Base-by-base conservation (phyloP, 257 asterid species). In the Phtheirospermum japonicum region DNA sequence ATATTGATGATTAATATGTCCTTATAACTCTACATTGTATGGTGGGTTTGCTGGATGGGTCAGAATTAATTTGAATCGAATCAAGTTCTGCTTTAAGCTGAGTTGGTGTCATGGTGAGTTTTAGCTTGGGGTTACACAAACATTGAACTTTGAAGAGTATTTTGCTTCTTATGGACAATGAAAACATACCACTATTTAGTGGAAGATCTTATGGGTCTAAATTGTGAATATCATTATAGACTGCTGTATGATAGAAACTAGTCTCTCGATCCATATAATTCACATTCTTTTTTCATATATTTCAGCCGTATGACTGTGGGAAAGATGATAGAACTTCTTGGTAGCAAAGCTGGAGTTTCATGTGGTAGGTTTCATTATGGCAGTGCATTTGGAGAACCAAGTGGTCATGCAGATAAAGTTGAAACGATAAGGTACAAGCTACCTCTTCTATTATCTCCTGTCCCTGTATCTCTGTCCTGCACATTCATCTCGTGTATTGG, bases 251-350 rank as follows among this genome's bases (percentile, higher is more conserved):
- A 48, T 33, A 51, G 57, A 34, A n/a, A 30, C n/a, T 23, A 50
- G 12, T 57, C 14, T 51, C 30, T 66, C 2, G 5, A 16, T 53
- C 61, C 20, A 13, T 65, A 8, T 71, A 69, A 63, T 59, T 51
- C 26, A 18, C 72, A 66, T 57, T 63, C 42, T 65, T 19, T 19
- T 69, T 30, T 61, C 70, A 23, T 69, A 63, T 48, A 59, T 68
- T 39, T 77, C 87, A 90, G 99, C 69, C 99, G 97, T 63, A 92
- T 92, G 99, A 92, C 99, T 26, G 97, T 92, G 13, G 99, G 99
- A 54, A 92, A 92, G 79, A 89, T 92, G 97, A 83, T 92, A 58
- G 99, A 92, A 75, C 95, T 92, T 73, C 89, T 86, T 43, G 99
- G 99, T 50, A 43, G 99, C 85, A 92, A 92, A 80, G 97, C 97